Conservation (phyloP, 2,329 filamentous ascomycete genomes). For the Lasiodiplodia hormozganensis region DNA sequence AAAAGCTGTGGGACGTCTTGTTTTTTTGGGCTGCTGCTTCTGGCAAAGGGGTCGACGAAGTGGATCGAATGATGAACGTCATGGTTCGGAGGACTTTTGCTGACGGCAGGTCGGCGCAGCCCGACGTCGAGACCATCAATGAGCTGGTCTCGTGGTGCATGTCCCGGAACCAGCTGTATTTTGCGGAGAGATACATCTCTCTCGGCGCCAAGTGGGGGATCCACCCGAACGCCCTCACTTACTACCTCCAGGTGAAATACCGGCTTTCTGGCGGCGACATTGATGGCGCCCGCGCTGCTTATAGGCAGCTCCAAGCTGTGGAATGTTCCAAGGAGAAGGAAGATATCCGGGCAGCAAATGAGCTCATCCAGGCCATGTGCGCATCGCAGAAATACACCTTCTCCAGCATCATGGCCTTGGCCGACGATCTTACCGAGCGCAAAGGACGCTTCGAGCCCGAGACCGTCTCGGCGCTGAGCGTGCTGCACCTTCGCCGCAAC, state of each 20-base stretch:
- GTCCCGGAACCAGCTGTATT: conserved; percentile 70
- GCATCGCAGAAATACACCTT: conserved; percentile 67
- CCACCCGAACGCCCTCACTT: conserved; percentile 71
- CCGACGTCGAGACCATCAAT: conserved; percentile 79
- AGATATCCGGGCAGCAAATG: conserved; percentile 71
- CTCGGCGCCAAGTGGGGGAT: conserved; percentile 72
- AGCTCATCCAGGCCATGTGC: conserved; percentile 74
- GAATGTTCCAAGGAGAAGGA: conserved; percentile 58
- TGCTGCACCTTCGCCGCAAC: conserved; percentile 75
- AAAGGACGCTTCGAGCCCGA: conserved; percentile 72
- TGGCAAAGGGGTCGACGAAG: conserved; percentile 74
- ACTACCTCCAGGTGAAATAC: conserved; percentile 77
- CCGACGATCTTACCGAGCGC: conserved; percentile 75
- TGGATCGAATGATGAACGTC: conserved; percentile 74
- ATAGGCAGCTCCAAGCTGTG: conserved; percentile 65
- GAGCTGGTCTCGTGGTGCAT: conserved; percentile 75
- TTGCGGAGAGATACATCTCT: conserved; percentile 75
- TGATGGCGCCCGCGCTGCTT: conserved; percentile 71
- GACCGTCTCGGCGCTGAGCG: conserved; percentile 76
- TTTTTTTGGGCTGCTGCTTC: conserved; percentile 78
- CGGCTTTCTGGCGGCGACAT: conserved; percentile 76
- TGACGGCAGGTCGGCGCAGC: conserved; percentile 54
- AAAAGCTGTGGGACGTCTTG: conserved; percentile 68
- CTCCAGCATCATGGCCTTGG: conserved; percentile 73
- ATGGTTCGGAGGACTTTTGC: conserved; percentile 63